Evolutionary conservation across 139 green algal genomes (phyloP), one percentile per base, ranked within the genome.

Genomic region (Pleodorina starrii): DNA sequence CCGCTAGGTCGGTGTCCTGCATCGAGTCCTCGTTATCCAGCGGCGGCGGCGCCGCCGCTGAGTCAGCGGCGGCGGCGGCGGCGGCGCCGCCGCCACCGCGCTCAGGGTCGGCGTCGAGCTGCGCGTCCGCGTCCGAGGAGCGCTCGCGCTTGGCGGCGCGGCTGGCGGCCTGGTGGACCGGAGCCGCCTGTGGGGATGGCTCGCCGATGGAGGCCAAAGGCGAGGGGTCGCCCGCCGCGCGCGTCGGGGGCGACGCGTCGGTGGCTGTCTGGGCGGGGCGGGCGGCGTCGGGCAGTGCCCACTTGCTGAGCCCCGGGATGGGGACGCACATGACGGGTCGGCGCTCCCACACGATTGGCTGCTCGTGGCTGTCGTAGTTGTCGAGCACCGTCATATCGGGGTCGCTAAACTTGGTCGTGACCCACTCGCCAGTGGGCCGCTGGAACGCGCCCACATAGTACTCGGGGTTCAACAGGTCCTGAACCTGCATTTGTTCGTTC

Each of bases 391-490:
- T 9, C 1, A 54, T 48, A 25, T 87, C 75, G 40, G 51, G 81
- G 86, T 95, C 94, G 14, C 74, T 48, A 86, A 90, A 96, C 75
- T 93, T 91, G 68, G 93, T 90, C 17, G 90, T 95, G 43, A 82
- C 71, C 77, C 91, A 92, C 40, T 23, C 57, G 16, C 92, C 93
- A 48, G 90, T 85, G 2, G 85, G 5, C 1, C 44, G 46, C 75
- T 85, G 89, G 81, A 91, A 93, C 2, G 94, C 93, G 0, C 92
- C 90, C n/a, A 95, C 29, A 44, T 94, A 97, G 79, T 94, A 96
- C 88, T 97, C 94, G 3, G 94, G 93, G 75, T 97, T 94, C 17
- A 93, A 69, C 90, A 96, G 95, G 84, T 97, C 95, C 36, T 94
- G 86, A 27, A 97, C 94, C 95, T 97, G 92, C 23, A 32, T n/a